phyloP scores from a whole-genome alignment of 352 stramenopile species.

The Pythium dissotocum region DNA sequence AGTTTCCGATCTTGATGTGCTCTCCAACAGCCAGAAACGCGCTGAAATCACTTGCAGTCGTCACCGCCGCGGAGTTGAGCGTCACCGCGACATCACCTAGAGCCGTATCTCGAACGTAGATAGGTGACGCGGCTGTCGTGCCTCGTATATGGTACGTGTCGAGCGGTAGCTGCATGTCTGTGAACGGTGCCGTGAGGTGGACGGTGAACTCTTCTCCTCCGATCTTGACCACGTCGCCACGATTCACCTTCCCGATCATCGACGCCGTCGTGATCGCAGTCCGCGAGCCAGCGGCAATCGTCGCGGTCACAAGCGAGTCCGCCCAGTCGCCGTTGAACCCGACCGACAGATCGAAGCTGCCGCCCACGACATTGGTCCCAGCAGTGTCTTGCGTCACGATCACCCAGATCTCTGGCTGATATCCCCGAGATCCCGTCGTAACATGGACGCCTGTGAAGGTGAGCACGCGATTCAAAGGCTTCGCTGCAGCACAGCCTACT shows the following conservation, averaged over 20 bases:
- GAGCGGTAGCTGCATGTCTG: slow-evolving; percentile 59
- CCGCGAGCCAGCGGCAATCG: slow-evolving; percentile 49
- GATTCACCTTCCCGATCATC: slow-evolving; percentile 71
- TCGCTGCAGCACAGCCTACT: slow-evolving; percentile 34
- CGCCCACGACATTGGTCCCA: slow-evolving; percentile 40
- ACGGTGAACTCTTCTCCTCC: slow-evolving; percentile 60
- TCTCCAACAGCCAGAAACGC: slow-evolving; percentile 37
- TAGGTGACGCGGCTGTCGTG: slow-evolving; percentile 16
- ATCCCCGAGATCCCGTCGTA: slow-evolving; percentile 42
- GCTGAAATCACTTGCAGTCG: slow-evolving; percentile 49
- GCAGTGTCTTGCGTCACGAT: slow-evolving; percentile 44
- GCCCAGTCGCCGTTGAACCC: slow-evolving; percentile 66
- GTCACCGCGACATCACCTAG: slow-evolving; percentile 64
- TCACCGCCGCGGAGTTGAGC: slow-evolving; percentile 32
- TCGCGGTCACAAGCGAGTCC: slow-evolving; percentile 38
- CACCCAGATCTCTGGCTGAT: slow-evolving; percentile 68
- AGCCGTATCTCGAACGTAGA: slow-evolving; percentile 63
- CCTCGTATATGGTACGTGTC: slow-evolving; percentile 72
- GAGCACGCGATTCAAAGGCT: slow-evolving; percentile 51
- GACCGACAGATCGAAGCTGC: slow-evolving; percentile 72
- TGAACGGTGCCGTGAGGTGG: slow-evolving; percentile 68
- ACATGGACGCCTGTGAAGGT: slow-evolving; percentile 49
- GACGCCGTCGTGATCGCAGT: slow-evolving; percentile 40
- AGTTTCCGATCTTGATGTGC: slow-evolving; percentile 56
- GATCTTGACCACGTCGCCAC: slow-evolving; percentile 60